Evolutionary conservation across 306 rosid genomes (phyloP).

Genomic region (Dryas octopetala): DNA sequence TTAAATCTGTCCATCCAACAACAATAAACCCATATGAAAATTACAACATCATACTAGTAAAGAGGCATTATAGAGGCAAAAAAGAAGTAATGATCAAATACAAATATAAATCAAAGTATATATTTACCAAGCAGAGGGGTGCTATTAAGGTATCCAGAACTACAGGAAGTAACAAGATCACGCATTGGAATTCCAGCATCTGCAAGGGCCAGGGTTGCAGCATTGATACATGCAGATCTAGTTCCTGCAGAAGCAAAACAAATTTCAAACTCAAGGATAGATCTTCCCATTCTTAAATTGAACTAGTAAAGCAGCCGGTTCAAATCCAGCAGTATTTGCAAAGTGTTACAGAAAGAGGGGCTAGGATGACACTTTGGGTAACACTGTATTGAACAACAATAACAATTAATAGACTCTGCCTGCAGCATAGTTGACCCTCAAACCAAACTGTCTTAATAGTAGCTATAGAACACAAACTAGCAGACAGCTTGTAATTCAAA

Average conservation of each 20-base stretch:
- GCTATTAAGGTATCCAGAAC: conserved; percentile 88
- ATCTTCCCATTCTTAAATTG: not conserved
- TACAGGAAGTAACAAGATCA: conserved; percentile 90
- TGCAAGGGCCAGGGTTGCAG: conserved; percentile 93
- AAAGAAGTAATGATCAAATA: too few relatives aligned
- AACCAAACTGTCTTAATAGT: not conserved
- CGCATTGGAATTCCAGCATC: conserved; percentile 97
- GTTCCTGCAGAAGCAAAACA: conserved; percentile 52
- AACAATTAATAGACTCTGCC: not conserved
- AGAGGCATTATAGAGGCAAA: not conserved
- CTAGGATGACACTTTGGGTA: not conserved
- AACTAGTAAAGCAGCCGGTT: not conserved
- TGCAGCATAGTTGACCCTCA: not conserved
- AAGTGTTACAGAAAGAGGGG: conserved; percentile 4
- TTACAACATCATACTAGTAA: not conserved
- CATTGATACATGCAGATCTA: conserved; percentile 92
- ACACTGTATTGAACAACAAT: not conserved
- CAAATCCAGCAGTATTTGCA: not conserved
- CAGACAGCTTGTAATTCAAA: not conserved
- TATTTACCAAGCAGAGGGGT: conserved; percentile 77
- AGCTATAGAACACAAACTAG: not conserved
- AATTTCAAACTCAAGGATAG: conserved; percentile 17
- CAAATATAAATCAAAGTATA: not conserved
- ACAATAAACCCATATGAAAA: conserved; percentile 13
- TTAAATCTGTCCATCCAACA: conserved; percentile 59